Evolutionary conservation across 2,329 filamentous ascomycete genomes (phyloP).

Genomic region (Penicillium freii): DNA sequence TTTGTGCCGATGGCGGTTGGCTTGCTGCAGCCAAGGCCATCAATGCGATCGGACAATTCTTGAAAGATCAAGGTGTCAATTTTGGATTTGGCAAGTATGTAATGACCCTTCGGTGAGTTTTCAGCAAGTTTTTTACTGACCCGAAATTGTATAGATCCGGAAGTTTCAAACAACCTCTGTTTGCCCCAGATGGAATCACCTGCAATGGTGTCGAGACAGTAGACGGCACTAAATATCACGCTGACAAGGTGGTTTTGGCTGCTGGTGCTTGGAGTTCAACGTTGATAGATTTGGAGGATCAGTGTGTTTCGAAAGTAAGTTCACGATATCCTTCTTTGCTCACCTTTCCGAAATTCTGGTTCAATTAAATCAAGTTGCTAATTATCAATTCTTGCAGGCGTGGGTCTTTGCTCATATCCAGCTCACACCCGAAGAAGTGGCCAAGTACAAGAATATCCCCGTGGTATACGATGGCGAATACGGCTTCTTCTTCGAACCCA

Average conservation of each 20-base stretch:
- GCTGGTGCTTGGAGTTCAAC: neutral
- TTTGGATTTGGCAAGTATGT: neutral
- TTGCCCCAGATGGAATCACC: neutral
- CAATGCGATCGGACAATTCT: neutral
- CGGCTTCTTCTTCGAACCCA: neutral
- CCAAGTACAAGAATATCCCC: neutral
- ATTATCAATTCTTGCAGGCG: neutral
- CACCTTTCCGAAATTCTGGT: neutral
- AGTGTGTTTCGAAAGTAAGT: neutral
- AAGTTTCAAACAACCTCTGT: neutral
- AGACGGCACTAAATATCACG: neutral
- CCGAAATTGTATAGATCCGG: neutral
- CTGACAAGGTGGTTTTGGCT: neutral
- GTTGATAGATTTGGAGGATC: neutral
- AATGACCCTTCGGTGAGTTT: neutral
- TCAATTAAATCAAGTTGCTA: neutral
- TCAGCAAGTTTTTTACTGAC: neutral
- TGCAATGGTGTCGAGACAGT: neutral
- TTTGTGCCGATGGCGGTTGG: neutral
- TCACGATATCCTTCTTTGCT: neutral
- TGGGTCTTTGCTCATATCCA: neutral
- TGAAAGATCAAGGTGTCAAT: neutral
- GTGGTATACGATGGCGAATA: neutral
- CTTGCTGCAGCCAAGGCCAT: neutral
- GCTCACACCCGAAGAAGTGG: neutral